Base-by-base conservation (phyloP, 2,329 filamentous ascomycete species). In the Westerdykella aurantiaca region DNA sequence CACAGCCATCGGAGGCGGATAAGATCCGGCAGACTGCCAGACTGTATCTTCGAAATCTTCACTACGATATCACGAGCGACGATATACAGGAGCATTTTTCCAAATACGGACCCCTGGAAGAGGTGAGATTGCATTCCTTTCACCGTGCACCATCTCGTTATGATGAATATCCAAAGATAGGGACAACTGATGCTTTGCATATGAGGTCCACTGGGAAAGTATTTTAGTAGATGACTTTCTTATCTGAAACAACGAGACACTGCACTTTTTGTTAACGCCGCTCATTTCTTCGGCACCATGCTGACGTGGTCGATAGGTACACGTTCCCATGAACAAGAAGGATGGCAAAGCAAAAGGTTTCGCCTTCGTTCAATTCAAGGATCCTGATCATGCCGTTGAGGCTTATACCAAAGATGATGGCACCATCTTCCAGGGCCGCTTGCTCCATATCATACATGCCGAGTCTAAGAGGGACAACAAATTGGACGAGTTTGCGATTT, bases 171-270 rank as follows among this genome's bases (percentile, higher is more conserved):
- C 86, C 86, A 62, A 9, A 82, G 93, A 97, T 97, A 97, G 93
- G 93, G 93, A 97, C 93, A 97, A 82, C 91, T 89, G 86, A 96
- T 91, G 86, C 86, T 60, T 76, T 73, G 88, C 86, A 88, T 76
- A 76, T 97, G 90, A 94, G 90, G 86, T 81, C 76, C 88, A 60
- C 81, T 83, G 85, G 84, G 83, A 89, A 83, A 88, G 80, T 86
- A 93, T 95, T 94, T 95, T 98, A 96, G 93, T 98, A 98, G 91
- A 97, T 95, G 87, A 88, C 86, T 90, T 83, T 88, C 85, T 76
- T 75, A 79, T 82, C 88, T 93, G 85, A 90, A 72, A 73, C 72
- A 51, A 54, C 54, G 45, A 54, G 45, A 41, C n/a, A 10, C 23
- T 18, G 34, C 25, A 17, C 31, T 35, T 18, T 16, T 11, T 38